phyloP scores from a whole-genome alignment of 116 monocot species.

The Posidonia oceanica region DNA sequence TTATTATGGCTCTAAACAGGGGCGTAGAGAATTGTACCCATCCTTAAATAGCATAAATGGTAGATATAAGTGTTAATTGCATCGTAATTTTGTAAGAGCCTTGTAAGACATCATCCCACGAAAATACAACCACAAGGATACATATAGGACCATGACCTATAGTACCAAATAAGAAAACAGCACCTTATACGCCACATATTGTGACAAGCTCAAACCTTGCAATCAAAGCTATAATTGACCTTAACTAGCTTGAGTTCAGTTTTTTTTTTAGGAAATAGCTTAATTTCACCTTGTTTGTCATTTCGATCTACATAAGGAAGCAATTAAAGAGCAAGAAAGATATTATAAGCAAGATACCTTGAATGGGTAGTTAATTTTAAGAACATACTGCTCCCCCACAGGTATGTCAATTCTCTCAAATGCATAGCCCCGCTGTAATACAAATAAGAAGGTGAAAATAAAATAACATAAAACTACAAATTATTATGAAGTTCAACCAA shows the following conservation, averaged over 20 bases:
- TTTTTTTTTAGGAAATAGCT: background rate
- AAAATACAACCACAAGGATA: too few species aligned
- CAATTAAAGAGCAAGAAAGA: background rate
- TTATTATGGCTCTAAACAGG: background rate
- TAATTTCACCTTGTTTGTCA: background rate
- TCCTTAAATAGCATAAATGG: too few species aligned
- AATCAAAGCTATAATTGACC: too few species aligned
- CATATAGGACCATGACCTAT: too few species aligned
- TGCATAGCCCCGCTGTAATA: slow-evolving; percentile 68
- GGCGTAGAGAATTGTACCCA: too few species aligned
- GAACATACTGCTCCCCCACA: slow-evolving; percentile 68
- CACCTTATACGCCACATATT: too few species aligned
- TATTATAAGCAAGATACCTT: slow-evolving; percentile 43
- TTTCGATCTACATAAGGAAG: background rate
- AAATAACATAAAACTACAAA: background rate
- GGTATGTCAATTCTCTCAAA: slow-evolving; percentile 82
- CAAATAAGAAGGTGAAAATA: background rate
- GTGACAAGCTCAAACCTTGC: too few species aligned
- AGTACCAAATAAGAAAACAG: too few species aligned
- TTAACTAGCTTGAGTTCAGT: too few species aligned
- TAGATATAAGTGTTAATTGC: too few species aligned
- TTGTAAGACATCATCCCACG: too few species aligned
- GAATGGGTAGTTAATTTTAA: slow-evolving; percentile 87
- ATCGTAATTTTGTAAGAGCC: too few species aligned
- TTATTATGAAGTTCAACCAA: background rate